Percentiles rank a stretch among this genome's conserved stretches.
phyloP scores from a whole-genome alignment of 1,284 basidiomycete species.

The Puccinia triticina region DNA sequence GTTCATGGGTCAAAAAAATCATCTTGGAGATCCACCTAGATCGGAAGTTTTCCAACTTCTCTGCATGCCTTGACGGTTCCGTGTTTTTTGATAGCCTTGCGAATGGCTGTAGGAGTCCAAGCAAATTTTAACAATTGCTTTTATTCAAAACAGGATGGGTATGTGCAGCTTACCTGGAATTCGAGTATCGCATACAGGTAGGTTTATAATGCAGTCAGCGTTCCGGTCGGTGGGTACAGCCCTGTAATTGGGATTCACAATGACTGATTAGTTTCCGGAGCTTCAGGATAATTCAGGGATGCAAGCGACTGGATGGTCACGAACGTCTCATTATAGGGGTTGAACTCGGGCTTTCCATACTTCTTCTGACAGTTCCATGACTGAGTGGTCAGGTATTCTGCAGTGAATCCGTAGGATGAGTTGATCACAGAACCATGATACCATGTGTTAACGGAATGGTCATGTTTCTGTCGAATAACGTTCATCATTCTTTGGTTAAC shows the following conservation, averaged over 20 bases:
- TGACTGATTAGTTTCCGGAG: neutral
- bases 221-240: slow-evolving; percentile 38
- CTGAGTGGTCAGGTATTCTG: slow-evolving; percentile 48
- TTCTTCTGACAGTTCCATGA: slow-evolving; percentile 36
- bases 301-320: neutral
- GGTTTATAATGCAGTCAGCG: slow-evolving; percentile 31
- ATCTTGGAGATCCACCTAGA: neutral
- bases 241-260: neutral
- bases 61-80: slow-evolving; percentile 40
- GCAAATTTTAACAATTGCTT: neutral
- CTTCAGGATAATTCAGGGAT: neutral
- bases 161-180: slow-evolving; percentile 30
- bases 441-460: slow-evolving; percentile 22
- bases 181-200: slow-evolving; percentile 44
- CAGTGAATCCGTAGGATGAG: slow-evolving; percentile 44
- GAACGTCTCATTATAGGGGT: slow-evolving; percentile 41
- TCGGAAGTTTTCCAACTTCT: slow-evolving; percentile 27
- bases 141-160: neutral
- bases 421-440: slow-evolving; percentile 47
- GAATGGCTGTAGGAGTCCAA: neutral
- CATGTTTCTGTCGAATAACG: slow-evolving; percentile 43
- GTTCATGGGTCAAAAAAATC: neutral
- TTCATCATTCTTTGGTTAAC: slow-evolving; percentile 23
- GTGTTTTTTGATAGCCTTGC: slow-evolving; percentile 40
- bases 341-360: slow-evolving; percentile 23